Evolutionary conservation across 768 basidiomycete species (phyloP).

Genomic region (Lenzites betulinus): DNA sequence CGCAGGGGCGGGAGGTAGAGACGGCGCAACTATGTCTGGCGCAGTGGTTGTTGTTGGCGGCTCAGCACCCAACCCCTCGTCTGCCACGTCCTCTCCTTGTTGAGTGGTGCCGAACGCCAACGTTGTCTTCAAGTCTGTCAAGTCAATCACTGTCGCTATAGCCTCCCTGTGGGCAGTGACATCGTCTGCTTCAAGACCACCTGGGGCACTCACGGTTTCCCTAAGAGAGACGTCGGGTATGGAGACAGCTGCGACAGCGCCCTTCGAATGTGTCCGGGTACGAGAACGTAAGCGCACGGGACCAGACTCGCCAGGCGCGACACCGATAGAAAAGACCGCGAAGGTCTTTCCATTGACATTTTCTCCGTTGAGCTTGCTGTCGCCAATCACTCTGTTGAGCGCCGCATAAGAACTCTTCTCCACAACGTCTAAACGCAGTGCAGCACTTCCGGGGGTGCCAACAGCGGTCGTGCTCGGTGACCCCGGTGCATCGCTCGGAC

Average conservation of each 20-base stretch:
- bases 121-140: constrained; percentile 39
- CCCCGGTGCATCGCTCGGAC: constrained; percentile 10
- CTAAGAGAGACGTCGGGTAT: background rate
- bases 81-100: constrained; percentile 5
- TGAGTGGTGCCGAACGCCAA: constrained; percentile 62
- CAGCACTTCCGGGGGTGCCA: background rate
- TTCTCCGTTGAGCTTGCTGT: constrained; percentile 11
- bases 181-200: constrained; percentile 3
- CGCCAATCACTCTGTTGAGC: background rate
- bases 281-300: constrained; percentile 34
- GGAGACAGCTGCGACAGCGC: constrained; percentile 17
- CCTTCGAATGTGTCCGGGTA: constrained; percentile 31
- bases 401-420: background rate
- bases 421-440: constrained; percentile 17
- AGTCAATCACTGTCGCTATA: constrained; percentile 34
- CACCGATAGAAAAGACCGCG: constrained; percentile 47
- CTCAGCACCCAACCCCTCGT: background rate
- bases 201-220: constrained; percentile 1
- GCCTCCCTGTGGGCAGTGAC: constrained; percentile 6
- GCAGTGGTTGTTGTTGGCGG: background rate
- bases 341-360: constrained; percentile 34
- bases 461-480: constrained; percentile 5
- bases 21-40: background rate
- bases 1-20: background rate
- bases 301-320: constrained; percentile 40